Evolutionary conservation across 2,329 filamentous ascomycete genomes (phyloP), one percentile per base, ranked within the genome.

Genomic region (Biscogniauxia sp.): DNA sequence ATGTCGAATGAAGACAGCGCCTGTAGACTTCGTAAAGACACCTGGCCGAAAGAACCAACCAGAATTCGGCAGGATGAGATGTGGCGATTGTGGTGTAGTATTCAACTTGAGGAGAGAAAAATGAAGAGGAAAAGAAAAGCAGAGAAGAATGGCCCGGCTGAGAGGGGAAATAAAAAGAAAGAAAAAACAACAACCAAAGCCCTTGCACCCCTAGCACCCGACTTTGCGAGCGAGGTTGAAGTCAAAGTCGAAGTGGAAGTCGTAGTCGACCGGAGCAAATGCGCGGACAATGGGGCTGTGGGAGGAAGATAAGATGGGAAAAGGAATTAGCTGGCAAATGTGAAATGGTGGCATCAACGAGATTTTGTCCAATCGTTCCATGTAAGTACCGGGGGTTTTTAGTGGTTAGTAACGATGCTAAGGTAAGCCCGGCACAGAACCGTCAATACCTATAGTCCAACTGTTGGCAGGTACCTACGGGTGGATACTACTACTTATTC

Each of bases 341-440:
- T 52, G 51, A 20, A 55, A 19, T 55, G 53, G 53, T 55, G 53
- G 53, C 53, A 55, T 55, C 53, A 37, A 55, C 53, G n/a, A 55
- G 54, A n/a, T 56, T 56, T 56, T 45, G 37, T 45, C 17, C 54
- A 50, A 17, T 56, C 20, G 41, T 28, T 37, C 54, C 54, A 56
- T 32, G 17, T 45, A 45, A n/a, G 37, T 45, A 45, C 37, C 37
- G 37, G 37, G 37, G 37, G 37, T 2, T 45, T 45, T 45, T 23
- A 2, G 15, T n/a, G 37, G 37, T 45, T n/a, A 13, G 37, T 45
- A 45, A 45, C 37, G 37, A 45, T 45, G 4, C 4, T n/a, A 45
- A 17, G 51, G 51, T 20, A 52, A 20, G 51, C 20, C 51, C 51
- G 51, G 20, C 23, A 52, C 51, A 5, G 51, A 52, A 51, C 49